Conservation (phyloP, 345 rosid genomes). For the Lepidium africanum region DNA sequence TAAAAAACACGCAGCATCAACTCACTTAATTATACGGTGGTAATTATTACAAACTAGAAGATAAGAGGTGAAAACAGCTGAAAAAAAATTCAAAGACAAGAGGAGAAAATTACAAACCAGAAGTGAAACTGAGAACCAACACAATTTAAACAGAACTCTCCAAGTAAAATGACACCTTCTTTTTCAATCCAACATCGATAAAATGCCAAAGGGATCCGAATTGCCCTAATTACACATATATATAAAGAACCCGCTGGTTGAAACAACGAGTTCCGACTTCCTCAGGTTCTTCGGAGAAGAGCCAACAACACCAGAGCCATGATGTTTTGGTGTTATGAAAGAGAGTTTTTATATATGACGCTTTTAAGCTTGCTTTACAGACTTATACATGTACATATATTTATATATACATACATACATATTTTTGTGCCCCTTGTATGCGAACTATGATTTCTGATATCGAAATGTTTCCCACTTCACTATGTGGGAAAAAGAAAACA, state of each 20-base stretch:
- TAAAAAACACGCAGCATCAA: neutral
- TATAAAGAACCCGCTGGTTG: neutral
- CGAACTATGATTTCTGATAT: neutral
- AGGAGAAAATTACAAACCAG: neutral
- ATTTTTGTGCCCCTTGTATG: neutral
- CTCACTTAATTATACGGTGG: neutral
- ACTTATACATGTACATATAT: neutral
- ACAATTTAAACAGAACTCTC: neutral
- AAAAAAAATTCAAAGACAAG: slow-evolving; percentile 5
- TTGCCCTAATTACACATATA: slow-evolving; percentile 18
- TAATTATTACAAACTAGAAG: too few relatives aligned
- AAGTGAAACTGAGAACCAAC: slow-evolving; percentile 9
- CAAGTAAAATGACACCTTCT: neutral
- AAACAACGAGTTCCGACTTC: neutral
- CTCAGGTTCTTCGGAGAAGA: slow-evolving; percentile 13
- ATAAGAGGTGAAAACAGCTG: too few relatives aligned
- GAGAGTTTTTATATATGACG: slow-evolving; percentile 7
- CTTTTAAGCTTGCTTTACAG: slow-evolving; percentile 13
- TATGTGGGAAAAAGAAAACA: neutral
- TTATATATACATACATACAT: neutral
- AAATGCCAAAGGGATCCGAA: slow-evolving; percentile 28
- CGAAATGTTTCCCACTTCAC: neutral
- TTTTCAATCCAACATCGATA: slow-evolving; percentile 11
- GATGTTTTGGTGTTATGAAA: slow-evolving; percentile 17
- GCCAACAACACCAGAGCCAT: slow-evolving; percentile 24